Conservation (phyloP, 2,329 filamentous ascomycete species). For the Phaeosphaeriaceae sp. region DNA sequence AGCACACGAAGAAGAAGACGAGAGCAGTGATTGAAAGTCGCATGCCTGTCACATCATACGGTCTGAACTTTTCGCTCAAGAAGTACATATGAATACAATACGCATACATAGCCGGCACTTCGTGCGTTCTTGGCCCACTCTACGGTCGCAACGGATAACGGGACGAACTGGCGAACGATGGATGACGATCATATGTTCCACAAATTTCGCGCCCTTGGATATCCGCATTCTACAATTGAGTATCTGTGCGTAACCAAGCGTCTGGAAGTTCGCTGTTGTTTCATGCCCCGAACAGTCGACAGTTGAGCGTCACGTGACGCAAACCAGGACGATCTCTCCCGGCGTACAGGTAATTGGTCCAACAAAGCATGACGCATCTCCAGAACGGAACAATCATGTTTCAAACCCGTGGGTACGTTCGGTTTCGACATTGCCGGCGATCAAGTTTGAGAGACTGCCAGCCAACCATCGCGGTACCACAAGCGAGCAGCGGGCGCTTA, state of each 20-base stretch:
- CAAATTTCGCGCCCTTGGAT: too few relatives aligned
- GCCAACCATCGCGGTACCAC: conserved; percentile 27
- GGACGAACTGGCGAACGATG: neutral
- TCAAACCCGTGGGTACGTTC: conserved; percentile 17
- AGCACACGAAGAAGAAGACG: conserved; percentile 46
- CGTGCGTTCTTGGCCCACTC: neutral
- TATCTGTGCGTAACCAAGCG: neutral
- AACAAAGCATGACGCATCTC: conserved; percentile 7
- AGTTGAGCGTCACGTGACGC: neutral
- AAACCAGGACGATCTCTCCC: neutral
- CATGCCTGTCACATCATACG: too few relatives aligned
- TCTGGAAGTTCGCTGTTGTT: neutral
- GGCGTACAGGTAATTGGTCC: neutral
- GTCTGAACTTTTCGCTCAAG: neutral
- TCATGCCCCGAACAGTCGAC: neutral
- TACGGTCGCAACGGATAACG: neutral
- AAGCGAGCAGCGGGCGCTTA: conserved; percentile 27
- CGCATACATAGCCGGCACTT: too few relatives aligned
- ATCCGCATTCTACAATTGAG: too few relatives aligned
- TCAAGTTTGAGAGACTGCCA: conserved; percentile 9
- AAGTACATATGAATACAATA: neutral
- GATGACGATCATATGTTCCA: neutral
- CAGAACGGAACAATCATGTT: conserved; percentile 13
- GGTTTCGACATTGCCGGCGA: conserved; percentile 17
- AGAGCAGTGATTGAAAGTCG: conserved; percentile 8